These are phyloP conservation scores for Hamigera avellanea DNA, from an alignment of 495 filamentous ascomycete genomes.

Conservation along the genomic window DNA sequence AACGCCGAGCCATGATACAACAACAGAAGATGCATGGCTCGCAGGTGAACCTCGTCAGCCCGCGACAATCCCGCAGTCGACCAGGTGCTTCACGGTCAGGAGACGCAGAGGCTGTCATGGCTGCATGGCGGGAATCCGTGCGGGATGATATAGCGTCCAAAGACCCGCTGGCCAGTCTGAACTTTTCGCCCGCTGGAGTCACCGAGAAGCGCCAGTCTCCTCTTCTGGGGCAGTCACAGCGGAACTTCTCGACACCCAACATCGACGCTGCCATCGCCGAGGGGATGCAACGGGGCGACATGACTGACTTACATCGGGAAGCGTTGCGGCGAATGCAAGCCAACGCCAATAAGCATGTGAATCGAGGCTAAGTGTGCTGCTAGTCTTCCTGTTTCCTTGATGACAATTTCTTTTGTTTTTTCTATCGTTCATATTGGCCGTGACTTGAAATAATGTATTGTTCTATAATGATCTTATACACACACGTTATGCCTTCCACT, in stretches of 20 bases:
- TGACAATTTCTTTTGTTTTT: too few species aligned
- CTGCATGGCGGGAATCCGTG: conserved; percentile 65
- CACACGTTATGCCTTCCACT: too few species aligned
- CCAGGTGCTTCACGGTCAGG: conserved; percentile 16
- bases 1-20: conserved; percentile 43
- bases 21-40: conserved; percentile 4
- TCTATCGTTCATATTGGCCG: too few species aligned
- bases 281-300: conserved; percentile 63
- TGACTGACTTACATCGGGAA: conserved; percentile 69
- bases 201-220: too few species aligned
- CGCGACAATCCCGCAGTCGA: conserved; percentile 8
- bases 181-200: background rate
- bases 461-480: too few species aligned
- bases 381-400: too few species aligned
- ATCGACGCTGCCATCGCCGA: conserved; percentile 48
- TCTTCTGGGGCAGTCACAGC: conserved; percentile 12
- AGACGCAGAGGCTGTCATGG: conserved; percentile 49
- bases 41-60: conserved; percentile 1
- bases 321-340: conserved; percentile 78
- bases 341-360: conserved; percentile 36
- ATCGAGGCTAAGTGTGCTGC: too few species aligned
- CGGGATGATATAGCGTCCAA: conserved; percentile 45
- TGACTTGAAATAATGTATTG: too few species aligned
- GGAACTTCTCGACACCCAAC: conserved; percentile 12
- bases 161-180: conserved; percentile 20